Conservation (phyloP, 2,329 filamentous ascomycete genomes). For the Metarhizium rileyi region DNA sequence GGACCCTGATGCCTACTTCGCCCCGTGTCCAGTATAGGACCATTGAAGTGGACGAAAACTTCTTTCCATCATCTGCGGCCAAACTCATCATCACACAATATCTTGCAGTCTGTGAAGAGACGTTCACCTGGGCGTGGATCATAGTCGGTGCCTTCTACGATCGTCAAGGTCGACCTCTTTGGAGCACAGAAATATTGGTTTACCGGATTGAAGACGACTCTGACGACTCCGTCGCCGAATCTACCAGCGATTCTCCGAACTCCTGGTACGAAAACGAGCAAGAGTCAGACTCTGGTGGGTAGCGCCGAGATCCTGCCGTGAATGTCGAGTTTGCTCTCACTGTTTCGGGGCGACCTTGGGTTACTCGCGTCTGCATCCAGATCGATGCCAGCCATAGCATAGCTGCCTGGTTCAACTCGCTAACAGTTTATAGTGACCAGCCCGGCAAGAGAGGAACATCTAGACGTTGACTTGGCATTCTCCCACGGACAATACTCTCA, state of each 20-base stretch:
- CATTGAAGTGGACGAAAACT: constrained; percentile 17
- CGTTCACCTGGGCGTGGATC: constrained; percentile 35
- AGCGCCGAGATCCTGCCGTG: neutral
- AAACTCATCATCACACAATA: constrained; percentile 36
- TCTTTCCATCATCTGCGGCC: constrained; percentile 34
- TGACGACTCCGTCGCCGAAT: constrained; percentile 17
- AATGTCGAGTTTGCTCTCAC: constrained; percentile 6
- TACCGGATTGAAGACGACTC: constrained; percentile 18
- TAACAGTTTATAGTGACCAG: constrained; percentile 1
- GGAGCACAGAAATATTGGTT: constrained; percentile 36
- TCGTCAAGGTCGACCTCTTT: constrained; percentile 27
- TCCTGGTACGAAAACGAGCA: constrained; percentile 2
- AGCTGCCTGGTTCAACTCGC: neutral
- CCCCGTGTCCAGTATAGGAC: constrained; percentile 13
- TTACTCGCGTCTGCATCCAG: neutral
- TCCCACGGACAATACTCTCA: neutral
- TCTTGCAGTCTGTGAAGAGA: constrained; percentile 21
- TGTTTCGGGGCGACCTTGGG: neutral
- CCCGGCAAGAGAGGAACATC: constrained; percentile 4
- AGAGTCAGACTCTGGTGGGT: constrained; percentile 6
- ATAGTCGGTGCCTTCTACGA: constrained; percentile 39
- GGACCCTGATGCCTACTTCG: constrained; percentile 12
- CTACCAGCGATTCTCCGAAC: constrained; percentile 1
- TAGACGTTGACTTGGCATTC: constrained; percentile 1
- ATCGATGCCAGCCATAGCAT: neutral